Evolutionary conservation across 75 land plant species (phyloP), one percentile per base, ranked within the genome.

Genomic region (Pseudotsuga menziesii): DNA sequence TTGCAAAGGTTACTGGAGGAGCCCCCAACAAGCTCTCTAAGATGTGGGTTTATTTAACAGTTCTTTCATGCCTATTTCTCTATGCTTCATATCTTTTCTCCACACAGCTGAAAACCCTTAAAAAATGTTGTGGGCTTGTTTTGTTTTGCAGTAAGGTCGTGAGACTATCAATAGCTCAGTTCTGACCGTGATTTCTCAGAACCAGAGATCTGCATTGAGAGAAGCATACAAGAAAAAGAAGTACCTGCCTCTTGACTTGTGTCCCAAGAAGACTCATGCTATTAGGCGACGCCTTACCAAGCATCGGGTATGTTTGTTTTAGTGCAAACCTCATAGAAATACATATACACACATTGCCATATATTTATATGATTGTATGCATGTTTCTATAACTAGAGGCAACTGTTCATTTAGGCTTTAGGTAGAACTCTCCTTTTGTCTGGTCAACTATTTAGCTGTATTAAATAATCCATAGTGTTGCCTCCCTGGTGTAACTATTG

Each of bases 11-110:
- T 67, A 88, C 94, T 23, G 90, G 93, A 13, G 94, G 94, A 29
- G 94, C 94, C 32, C 90, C 90, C 22, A 92, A 92, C 85, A 92
- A 91, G 88, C 83, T 92, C n/a, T 92, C 90, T 48, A 91, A 91
- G 72, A 91, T 91, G 91, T 90, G 79, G 25, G 35, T 57, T 57
- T 11, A 14, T 57, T 57, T 19, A 25, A 2, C 61, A 20, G 4
- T 15, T 59, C 61, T 59, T 59, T 0, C 61, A 22, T 59, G 22
- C 8, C 26, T 29, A 7, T 17, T 70, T 70, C 7, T 29, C 22
- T 6, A 8, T 70, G 16, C 25, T 25, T 35, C 61, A 59, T 5
- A 5, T 20, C 22, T 59, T 48, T 9, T 48, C 9, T 48, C 12
- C 54, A 9, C 2, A 48, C 9, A 48, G 9, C 1, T 9, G 54